Percentiles rank a stretch among this genome's conserved stretches.
phyloP scores from a whole-genome alignment of 495 filamentous ascomycete species.

The Penicillium parvum region DNA sequence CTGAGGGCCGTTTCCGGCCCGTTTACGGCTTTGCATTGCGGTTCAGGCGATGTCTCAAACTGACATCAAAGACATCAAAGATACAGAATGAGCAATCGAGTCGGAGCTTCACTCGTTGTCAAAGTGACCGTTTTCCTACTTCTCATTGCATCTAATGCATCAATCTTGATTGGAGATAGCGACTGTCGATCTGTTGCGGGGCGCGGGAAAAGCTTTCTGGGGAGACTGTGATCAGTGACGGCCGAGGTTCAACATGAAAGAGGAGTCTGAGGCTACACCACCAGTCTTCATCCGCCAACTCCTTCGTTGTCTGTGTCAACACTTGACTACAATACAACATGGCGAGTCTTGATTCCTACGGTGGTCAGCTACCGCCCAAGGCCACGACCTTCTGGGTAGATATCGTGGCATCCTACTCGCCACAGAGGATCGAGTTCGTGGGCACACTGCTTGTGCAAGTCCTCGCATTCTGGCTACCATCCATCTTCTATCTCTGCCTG shows the following conservation, averaged over 20 bases:
- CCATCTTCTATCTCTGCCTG: constrained; percentile 37
- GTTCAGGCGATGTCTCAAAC: too few relatives aligned
- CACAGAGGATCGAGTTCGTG: constrained; percentile 39
- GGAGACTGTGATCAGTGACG: too few relatives aligned
- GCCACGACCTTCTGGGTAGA: constrained; percentile 21
- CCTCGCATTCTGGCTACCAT: constrained; percentile 50
- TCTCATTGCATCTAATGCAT: constrained; percentile 20
- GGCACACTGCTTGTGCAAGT: constrained; percentile 44
- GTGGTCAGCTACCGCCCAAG: background rate
- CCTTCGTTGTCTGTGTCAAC: too few relatives aligned
- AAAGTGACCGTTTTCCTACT: too few relatives aligned
- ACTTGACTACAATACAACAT: too few relatives aligned
- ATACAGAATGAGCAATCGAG: too few relatives aligned
- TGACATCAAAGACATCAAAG: too few relatives aligned
- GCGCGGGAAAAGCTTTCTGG: constrained; percentile 9
- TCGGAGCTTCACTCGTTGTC: too few relatives aligned
- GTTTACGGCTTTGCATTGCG: too few relatives aligned
- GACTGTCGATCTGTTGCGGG: constrained; percentile 18
- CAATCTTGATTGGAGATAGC: constrained; percentile 1
- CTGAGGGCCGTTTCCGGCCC: constrained; percentile 5
- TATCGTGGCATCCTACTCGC: constrained; percentile 23
- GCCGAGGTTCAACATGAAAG: constrained; percentile 21
- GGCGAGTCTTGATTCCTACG: background rate
- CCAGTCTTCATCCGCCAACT: too few relatives aligned
- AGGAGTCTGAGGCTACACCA: background rate